phyloP scores from a whole-genome alignment of 495 filamentous ascomycete genomes.

The Daldinia bambusicola region DNA sequence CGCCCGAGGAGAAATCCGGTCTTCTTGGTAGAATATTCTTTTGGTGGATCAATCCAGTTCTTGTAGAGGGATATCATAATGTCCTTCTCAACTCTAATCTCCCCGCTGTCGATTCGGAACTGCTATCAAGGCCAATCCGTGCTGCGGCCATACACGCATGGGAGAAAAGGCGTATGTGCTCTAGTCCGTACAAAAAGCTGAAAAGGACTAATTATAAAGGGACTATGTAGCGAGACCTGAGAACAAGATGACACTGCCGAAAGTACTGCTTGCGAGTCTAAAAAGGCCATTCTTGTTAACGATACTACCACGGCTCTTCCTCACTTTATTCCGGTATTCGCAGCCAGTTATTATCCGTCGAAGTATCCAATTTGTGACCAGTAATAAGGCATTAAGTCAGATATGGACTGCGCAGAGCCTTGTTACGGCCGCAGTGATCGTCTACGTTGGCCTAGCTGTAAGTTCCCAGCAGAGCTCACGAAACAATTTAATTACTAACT shows the following conservation, averaged over 20 bases:
- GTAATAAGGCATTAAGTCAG: slow-evolving; percentile 38
- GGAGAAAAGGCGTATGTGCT: slow-evolving; percentile 43
- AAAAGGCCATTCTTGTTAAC: slow-evolving; percentile 60
- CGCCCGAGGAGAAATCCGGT: slow-evolving; percentile 61
- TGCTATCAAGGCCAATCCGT: slow-evolving; percentile 57
- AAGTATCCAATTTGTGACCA: slow-evolving; percentile 60
- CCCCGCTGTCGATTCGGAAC: slow-evolving; percentile 56
- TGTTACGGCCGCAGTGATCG: slow-evolving; percentile 64
- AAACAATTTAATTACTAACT: background rate
- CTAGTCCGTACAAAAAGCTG: slow-evolving; percentile 7
- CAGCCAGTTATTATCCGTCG: slow-evolving; percentile 70
- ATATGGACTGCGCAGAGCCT: slow-evolving; percentile 62
- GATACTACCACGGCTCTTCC: slow-evolving; percentile 63
- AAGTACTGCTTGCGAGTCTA: slow-evolving; percentile 57
- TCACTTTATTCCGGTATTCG: slow-evolving; percentile 68
- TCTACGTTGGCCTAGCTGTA: slow-evolving; percentile 71
- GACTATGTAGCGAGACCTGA: slow-evolving; percentile 41
- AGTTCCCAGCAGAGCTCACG: slow-evolving; percentile 6
- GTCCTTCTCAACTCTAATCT: slow-evolving; percentile 60
- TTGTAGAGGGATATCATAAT: slow-evolving; percentile 60
- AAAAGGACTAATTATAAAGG: background rate
- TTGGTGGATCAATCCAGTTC: slow-evolving; percentile 70
- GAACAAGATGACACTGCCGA: slow-evolving; percentile 57
- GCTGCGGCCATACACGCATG: slow-evolving; percentile 52
- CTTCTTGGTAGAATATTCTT: slow-evolving; percentile 60